Evolutionary conservation across 2,329 filamentous ascomycete genomes (phyloP).

Genomic region (Dactylellina sp.): DNA sequence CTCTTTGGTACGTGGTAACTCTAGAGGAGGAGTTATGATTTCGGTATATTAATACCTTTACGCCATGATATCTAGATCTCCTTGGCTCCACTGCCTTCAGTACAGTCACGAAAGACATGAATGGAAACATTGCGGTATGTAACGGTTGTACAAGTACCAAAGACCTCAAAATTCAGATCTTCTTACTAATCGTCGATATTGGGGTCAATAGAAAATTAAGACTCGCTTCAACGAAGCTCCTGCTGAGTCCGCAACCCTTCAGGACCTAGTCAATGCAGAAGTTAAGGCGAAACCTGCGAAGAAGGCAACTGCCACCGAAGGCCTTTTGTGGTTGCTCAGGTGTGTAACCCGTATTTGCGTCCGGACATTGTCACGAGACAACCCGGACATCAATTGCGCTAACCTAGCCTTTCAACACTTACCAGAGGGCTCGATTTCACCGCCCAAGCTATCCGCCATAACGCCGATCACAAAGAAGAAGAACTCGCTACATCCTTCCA

Average conservation of each 20-base stretch:
- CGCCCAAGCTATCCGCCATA: constrained; percentile 81
- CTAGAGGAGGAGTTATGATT: background rate
- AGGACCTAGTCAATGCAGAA: constrained; percentile 87
- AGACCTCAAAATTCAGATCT: no score
- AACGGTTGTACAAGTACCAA: background rate
- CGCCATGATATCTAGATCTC: constrained; percentile 66
- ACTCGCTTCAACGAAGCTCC: constrained; percentile 83
- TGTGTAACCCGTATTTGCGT: constrained; percentile 58
- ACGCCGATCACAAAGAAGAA: constrained; percentile 74
- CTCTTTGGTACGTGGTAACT: constrained; percentile 77
- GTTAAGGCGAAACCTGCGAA: constrained; percentile 77
- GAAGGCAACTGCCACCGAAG: constrained; percentile 89
- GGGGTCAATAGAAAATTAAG: constrained; percentile 79
- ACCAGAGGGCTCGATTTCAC: constrained; percentile 92
- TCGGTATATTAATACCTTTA: no score
- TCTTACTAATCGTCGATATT: background rate
- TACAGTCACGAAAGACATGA: constrained; percentile 90
- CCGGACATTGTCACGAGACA: constrained; percentile 59
- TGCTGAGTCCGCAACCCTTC: constrained; percentile 81
- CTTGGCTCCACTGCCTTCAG: constrained; percentile 81
- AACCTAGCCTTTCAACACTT: background rate
- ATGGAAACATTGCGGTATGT: constrained; percentile 88
- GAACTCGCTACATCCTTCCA: constrained; percentile 91
- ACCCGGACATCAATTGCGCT: background rate
- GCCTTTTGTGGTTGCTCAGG: constrained; percentile 76